Evolutionary conservation across 1,284 basidiomycete genomes (phyloP), one percentile per base, ranked within the genome.

Genomic region (Veloboletus limbatus): DNA sequence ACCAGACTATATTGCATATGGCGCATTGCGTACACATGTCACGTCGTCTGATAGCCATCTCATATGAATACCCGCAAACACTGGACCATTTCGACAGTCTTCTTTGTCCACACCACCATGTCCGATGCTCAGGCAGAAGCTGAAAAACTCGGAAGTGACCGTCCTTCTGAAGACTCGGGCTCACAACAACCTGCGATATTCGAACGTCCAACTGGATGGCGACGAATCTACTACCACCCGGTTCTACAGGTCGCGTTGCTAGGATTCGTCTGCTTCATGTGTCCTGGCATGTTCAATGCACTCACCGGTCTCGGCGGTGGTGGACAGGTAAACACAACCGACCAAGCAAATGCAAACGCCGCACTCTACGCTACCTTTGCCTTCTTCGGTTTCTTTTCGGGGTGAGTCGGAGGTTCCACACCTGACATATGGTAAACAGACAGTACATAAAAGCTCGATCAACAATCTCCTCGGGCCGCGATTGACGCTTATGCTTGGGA

Each of bases 401-500:
- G 73, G 73, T 72, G 63, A 33, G 49, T 35, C 8, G 6, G n/a
- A 9, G 20, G 9, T 21, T 1, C 9, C 7, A n/a, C 14, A 13
- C 11, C 11, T 27, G 40, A 3, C n/a, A n/a, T n/a, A n/a, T n/a
- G n/a, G n/a, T n/a, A n/a, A n/a, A n/a, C n/a, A n/a, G n/a, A 52
- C 13, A 10, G 3, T 33, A 22, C 22, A 18, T 25, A 36, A 8
- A 36, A 76, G 74, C 28, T 72, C 76, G 35, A 61, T 79, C 63
- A 71, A 78, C 66, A 75, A 82, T 52, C 60, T 71, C 43, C 69
- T 84, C 18, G 81, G 81, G 6, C 69, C 76, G 13, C 68, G 73
- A n/a, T 52, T 73, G 4, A 79, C 80, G 0, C 73, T 84, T 21
- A 65, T 73, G 25, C 48, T 82, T 18, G 82, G 81, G 7, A 74